These are phyloP conservation scores for Climacium dendroides DNA, from an alignment of 225 moss, liverwort and hornwort genomes.

Conservation along the genomic window DNA sequence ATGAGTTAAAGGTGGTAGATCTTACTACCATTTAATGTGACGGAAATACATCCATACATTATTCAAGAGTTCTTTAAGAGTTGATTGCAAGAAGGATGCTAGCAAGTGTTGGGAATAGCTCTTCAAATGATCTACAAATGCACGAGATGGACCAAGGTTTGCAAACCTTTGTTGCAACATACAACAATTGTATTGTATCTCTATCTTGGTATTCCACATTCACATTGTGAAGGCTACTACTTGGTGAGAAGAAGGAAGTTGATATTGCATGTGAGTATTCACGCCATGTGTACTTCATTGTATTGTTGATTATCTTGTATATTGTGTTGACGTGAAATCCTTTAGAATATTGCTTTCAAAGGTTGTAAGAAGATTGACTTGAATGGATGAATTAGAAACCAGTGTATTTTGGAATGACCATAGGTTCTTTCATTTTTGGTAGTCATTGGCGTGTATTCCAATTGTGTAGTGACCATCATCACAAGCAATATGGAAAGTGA, in stretches of 20 bases:
- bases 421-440: too few relatives aligned
- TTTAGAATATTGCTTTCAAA: neutral
- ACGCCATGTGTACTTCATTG: rapidly evolving
- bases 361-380: neutral
- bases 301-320: neutral
- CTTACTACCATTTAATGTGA: neutral
- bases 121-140: neutral
- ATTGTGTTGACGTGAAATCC: neutral
- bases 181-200: neutral
- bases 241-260: neutral
- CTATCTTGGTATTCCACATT: rapidly evolving
- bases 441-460: too few relatives aligned
- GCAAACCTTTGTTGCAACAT: neutral
- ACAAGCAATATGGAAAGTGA: too few relatives aligned
- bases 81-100: neutral
- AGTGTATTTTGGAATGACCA: too few relatives aligned
- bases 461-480: neutral
- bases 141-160: neutral
- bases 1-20: neutral
- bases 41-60: rapidly evolving
- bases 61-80: too few relatives aligned
- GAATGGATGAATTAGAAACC: rapidly evolving
- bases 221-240: neutral
- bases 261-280: neutral
- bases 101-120: neutral